Base-by-base conservation (phyloP, 2,329 filamentous ascomycete genomes). In the Pestalotiopsis sp. region DNA sequence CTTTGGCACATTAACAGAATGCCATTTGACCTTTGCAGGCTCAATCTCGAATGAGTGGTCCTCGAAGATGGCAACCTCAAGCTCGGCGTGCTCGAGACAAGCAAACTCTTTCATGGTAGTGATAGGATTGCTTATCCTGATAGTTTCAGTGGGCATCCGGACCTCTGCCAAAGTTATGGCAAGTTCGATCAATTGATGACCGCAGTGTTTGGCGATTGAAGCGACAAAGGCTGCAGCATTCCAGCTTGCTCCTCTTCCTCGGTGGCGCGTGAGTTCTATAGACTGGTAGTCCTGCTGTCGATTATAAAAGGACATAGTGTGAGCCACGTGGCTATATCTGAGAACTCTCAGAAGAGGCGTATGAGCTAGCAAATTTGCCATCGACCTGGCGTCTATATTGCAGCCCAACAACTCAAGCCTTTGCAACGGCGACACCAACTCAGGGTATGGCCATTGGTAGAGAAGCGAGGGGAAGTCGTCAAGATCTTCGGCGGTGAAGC, bases 221-320 rank as follows among this genome's bases (percentile, higher is more conserved):
- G 66, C 68, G 13, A 71, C 66, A 39, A 72, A 72, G 13, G 66
- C 65, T 35, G 66, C 71, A 7, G 66, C 65, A 39, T 71, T 65
- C 71, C 71, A 72, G 39, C 67, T 62, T 24, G 38, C 11, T 30
- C 44, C 55, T 24, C 52, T 20, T 17, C 64, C 58, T 24, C 69
- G 38, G 26, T 64, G 39, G 1, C 7, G 30, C n/a, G 44, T 20
- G 44, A 44, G 40, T 10, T 44, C 40, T 13, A 14, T 44, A 13
- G 17, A 44, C 13, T 44, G 13, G 40, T 13, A 17, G 17, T 44
- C 40, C 40, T 44, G 30, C 30, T 35, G 44, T 52, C 44, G 44
- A 20, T 20, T 14, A 9, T 35, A 35, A 35, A 9, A 9, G 30
- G 44, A n/a, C 20, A n/a, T 20, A 9, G 17, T 9, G 22, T 68